Percentiles rank a stretch among this genome's conserved stretches.
Evolutionary conservation across 2,329 filamentous ascomycete species (phyloP).

Genomic region (Alternaria novae-zelandiae): DNA sequence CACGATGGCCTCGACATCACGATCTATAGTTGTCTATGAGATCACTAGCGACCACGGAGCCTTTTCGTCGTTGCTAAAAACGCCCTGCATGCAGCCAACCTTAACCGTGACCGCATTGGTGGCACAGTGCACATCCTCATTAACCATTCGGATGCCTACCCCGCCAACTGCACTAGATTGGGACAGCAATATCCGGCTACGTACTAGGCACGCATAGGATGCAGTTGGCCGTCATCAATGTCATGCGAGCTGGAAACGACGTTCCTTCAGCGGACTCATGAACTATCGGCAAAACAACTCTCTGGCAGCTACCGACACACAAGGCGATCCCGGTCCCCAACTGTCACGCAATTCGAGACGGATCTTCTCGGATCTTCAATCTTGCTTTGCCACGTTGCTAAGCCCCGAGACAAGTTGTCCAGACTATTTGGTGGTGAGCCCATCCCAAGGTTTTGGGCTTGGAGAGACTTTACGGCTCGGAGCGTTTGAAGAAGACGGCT

Average conservation of each 20-base stretch:
- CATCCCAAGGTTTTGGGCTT: not conserved
- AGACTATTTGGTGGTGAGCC: not conserved
- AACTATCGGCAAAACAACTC: conserved; percentile 6
- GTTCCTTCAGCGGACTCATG: conserved; percentile 6
- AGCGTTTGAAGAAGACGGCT: conserved; percentile 1
- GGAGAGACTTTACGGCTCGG: not conserved
- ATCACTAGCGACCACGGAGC: not conserved
- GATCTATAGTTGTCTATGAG: conserved; percentile 1
- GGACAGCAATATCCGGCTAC: conserved; percentile 1
- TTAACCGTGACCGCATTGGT: conserved; percentile 13
- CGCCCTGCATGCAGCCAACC: conserved; percentile 2
- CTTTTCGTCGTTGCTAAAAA: conserved; percentile 17
- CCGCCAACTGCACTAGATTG: conserved; percentile 7
- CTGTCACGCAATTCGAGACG: not conserved
- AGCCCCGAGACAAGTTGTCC: not conserved
- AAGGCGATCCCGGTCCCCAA: not conserved
- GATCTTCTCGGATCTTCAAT: not conserved
- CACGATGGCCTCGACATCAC: conserved; percentile 7
- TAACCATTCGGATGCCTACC: conserved; percentile 7
- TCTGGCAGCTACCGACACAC: conserved; percentile 2
- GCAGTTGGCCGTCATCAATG: conserved; percentile 12
- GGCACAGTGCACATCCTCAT: conserved; percentile 9
- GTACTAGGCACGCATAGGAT: not conserved
- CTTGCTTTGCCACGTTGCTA: conserved; percentile 1
- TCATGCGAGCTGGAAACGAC: not conserved